Base-by-base conservation (phyloP, 345 rosid species). In the Brassica carinata region DNA sequence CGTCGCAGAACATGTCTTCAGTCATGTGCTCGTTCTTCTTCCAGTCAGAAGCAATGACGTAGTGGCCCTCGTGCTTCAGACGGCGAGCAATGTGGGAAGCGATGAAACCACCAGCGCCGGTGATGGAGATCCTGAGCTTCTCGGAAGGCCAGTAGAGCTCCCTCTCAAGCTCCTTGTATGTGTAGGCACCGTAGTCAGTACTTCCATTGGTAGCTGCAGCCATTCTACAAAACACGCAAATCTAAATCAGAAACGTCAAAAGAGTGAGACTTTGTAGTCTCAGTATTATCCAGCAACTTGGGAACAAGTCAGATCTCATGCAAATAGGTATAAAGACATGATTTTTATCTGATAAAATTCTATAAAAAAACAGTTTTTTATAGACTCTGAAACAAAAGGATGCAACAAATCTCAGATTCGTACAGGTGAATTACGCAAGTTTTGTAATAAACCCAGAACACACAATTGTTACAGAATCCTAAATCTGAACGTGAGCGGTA, bases 1-100 rank as follows among this genome's bases (percentile, higher is more conserved):
- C 98, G 70, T 94, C 77, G 75, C 99, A 96, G 87, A 96, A 96
- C 99, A 96, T 96, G 74, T 92, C 97, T 80, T 94, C 98, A 0
- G 94, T 85, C 99, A 94, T 96, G 89, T 96, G 99, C 79, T 96
- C 99, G 18, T 96, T 96, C 95, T 94, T 96, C 90, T 96, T 96
- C 99, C 99, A 96, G 81, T 96, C 99, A 5, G 99, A 93, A 73
- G 99, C 99, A 67, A 93, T 92, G 51, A 96, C 88, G 84, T 90
- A 96, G 82, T 94, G 99, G 0, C 99, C 99, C 84, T 96, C 99
- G 7, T 85, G 86, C 88, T 90, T 96, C 89, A 96, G 73, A 76
- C 99, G 98, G 31, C 99, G 91, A 79, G 99, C 98, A 74, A 96
- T 93, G 88, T 93, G 99, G 53, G 99, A 93, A 17, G 97, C 99